A percentile compares a stretch with the other conserved stretches of the same genome.
Evolutionary conservation across 179 eudicot genomes (phyloP).

Genomic region (Camellia oleifera): DNA sequence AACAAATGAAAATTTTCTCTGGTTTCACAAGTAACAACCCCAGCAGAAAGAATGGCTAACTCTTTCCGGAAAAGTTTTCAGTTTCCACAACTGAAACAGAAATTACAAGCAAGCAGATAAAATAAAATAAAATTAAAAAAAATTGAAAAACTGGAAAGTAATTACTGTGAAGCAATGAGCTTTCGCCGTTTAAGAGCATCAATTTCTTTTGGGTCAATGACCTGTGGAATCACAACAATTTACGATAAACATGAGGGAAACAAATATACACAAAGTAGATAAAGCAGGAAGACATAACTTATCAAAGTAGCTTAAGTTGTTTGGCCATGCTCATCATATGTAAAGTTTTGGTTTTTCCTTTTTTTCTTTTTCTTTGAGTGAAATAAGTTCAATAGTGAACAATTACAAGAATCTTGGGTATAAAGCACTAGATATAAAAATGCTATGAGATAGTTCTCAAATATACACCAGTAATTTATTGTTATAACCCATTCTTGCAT

Average conservation of each 20-base stretch:
- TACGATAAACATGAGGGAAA: not conserved
- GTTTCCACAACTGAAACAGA: not conserved
- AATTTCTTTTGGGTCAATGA: conserved; percentile 53
- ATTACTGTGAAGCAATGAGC: conserved; percentile 73
- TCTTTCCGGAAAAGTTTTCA: not conserved
- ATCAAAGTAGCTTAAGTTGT: not conserved
- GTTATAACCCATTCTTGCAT: not conserved
- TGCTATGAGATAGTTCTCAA: not conserved
- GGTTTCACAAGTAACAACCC: not conserved
- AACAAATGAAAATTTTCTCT: not conserved
- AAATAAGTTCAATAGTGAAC: not conserved
- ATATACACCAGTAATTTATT: not conserved
- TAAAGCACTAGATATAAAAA: not conserved
- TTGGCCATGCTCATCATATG: not conserved
- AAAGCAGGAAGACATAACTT: not conserved
- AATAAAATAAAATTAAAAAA: not conserved
- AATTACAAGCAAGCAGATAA: not conserved
- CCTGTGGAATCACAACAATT: conserved; percentile 40
- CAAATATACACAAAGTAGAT: not conserved
- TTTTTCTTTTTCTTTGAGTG: not conserved
- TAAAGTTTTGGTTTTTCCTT: not conserved
- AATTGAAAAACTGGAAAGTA: not conserved
- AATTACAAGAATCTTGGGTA: not conserved
- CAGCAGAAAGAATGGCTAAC: not conserved
- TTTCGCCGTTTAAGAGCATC: conserved; percentile 78